Evolutionary conservation across 768 basidiomycete species (phyloP).

Genomic region (Phanerochaete sordida): DNA sequence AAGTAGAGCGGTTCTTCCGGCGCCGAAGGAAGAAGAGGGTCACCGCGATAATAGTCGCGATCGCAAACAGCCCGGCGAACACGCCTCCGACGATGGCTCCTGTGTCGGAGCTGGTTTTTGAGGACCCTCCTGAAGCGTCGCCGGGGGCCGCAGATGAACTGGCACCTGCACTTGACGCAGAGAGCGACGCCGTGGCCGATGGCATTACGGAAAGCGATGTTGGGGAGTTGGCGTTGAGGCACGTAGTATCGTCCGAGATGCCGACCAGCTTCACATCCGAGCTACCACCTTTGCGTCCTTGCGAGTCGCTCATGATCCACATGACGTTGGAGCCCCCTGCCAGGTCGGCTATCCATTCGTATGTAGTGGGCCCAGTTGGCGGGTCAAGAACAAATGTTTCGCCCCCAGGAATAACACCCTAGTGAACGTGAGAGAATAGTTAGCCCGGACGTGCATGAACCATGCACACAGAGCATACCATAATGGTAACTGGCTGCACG

Average conservation of each 20-base stretch:
- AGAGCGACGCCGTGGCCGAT: slow-evolving; percentile 5
- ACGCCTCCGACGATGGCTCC: slow-evolving; percentile 21
- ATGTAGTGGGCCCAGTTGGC: slow-evolving; percentile 18
- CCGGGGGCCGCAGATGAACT: neutral
- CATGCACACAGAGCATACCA: slow-evolving; percentile 9
- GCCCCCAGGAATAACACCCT: slow-evolving; percentile 27
- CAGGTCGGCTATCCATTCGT: slow-evolving; percentile 23
- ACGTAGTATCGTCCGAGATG: slow-evolving; percentile 19
- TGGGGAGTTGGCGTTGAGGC: slow-evolving; percentile 21
- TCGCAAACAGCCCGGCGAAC: slow-evolving; percentile 19
- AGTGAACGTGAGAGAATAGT: neutral
- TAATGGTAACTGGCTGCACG: slow-evolving; percentile 24
- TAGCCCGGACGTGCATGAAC: neutral
- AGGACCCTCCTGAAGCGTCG: neutral
- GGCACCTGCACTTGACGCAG: neutral
- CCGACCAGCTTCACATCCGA: slow-evolving; percentile 17
- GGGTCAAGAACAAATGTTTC: slow-evolving; percentile 19
- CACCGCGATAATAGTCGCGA: slow-evolving; percentile 16
- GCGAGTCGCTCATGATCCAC: slow-evolving; percentile 22
- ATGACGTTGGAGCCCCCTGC: slow-evolving; percentile 17
- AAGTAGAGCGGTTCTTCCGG: slow-evolving; percentile 3
- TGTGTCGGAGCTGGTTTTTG: slow-evolving; percentile 7
- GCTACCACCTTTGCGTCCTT: slow-evolving; percentile 25
- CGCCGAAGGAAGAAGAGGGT: slow-evolving; percentile 19
- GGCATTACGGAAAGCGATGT: slow-evolving; percentile 20